Conservation (phyloP, 805 yeast genomes). For the Zygoascus biomembranicola region DNA sequence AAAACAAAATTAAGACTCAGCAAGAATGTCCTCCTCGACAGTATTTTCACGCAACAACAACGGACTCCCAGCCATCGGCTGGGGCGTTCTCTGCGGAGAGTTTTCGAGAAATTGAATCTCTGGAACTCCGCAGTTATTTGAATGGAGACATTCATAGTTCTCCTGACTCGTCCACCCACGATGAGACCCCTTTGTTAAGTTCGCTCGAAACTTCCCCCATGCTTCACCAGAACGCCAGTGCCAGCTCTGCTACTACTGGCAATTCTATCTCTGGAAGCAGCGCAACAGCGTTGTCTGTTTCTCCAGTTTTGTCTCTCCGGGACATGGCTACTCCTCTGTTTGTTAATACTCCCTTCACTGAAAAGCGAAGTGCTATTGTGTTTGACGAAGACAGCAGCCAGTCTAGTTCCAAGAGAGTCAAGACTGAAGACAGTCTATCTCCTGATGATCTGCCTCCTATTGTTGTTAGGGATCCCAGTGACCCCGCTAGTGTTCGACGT, state of each 20-base stretch:
- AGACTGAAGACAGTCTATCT: not conserved
- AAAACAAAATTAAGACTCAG: not conserved
- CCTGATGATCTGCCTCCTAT: conserved; percentile 1
- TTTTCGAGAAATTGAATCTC: not conserved
- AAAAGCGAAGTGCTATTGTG: conserved; percentile 15
- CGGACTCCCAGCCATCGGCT: not conserved
- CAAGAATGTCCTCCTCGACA: not conserved
- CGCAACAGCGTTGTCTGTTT: not conserved
- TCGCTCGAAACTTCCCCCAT: not conserved
- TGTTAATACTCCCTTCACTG: not conserved
- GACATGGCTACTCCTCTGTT: not conserved
- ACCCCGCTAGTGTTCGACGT: conserved; percentile 65
- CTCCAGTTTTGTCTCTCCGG: not conserved
- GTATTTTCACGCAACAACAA: not conserved
- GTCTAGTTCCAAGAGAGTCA: not conserved
- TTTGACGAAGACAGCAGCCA: conserved; percentile 1
- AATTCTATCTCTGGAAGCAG: not conserved
- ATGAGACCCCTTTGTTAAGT: not conserved
- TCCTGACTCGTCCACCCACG: not conserved
- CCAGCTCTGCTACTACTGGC: not conserved
- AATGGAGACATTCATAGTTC: not conserved
- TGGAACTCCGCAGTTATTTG: not conserved
- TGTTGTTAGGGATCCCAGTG: conserved; percentile 27
- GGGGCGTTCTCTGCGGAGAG: not conserved
- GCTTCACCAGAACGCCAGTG: not conserved